phyloP scores from a whole-genome alignment of 768 basidiomycete genomes.

The Hygrophorus russula region DNA sequence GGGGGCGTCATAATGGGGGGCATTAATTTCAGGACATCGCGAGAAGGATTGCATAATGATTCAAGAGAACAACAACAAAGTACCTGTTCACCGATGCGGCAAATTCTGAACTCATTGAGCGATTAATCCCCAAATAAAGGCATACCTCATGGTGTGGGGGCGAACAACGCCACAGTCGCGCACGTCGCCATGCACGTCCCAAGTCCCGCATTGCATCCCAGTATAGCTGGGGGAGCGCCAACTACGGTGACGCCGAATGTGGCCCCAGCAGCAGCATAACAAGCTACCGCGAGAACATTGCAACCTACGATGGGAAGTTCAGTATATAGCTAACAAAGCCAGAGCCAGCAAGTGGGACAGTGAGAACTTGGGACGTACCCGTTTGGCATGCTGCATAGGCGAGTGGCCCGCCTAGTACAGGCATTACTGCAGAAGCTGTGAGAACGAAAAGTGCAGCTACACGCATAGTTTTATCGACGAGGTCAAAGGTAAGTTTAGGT shows the following conservation, averaged over 20 bases:
- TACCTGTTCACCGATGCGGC: no score
- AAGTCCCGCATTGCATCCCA: constrained; percentile 21
- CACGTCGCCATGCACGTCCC: constrained; percentile 15
- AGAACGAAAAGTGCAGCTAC: constrained; percentile 4
- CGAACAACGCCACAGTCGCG: constrained; percentile 2
- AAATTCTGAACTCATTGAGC: no score
- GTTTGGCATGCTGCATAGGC: constrained; percentile 27
- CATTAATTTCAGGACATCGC: no score
- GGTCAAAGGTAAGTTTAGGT: no score
- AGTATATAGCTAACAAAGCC: background rate
- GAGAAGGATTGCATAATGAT: no score
- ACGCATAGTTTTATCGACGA: constrained; percentile 4
- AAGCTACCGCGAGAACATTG: constrained; percentile 20
- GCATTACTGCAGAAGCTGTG: background rate
- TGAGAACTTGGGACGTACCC: constrained; percentile 8
- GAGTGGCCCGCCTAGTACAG: constrained; percentile 15
- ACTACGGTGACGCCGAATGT: constrained; percentile 19
- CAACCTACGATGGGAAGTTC: constrained; percentile 12
- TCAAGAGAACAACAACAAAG: no score
- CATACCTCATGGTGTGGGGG: constrained; percentile 3
- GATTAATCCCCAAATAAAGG: no score
- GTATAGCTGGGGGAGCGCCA: constrained; percentile 17
- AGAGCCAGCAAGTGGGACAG: background rate
- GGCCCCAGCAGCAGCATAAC: constrained; percentile 21
- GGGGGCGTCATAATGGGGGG: background rate